Conservation (phyloP, 768 basidiomycete genomes). For the Lyophyllum atratum region DNA sequence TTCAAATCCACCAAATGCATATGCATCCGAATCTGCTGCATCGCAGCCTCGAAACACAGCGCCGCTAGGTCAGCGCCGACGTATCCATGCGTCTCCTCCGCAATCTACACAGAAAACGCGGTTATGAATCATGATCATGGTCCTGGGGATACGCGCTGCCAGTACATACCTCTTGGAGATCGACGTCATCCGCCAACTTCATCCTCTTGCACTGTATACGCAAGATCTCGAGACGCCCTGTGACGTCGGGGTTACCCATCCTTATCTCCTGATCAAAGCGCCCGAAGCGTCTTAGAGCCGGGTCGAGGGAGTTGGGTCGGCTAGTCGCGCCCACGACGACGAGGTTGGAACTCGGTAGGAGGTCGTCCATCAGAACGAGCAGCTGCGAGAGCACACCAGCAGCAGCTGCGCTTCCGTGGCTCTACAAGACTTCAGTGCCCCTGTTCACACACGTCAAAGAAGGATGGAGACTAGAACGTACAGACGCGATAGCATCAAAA, state of each 20-base stretch:
- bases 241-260: slow-evolving; percentile 98
- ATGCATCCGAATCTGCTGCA: slow-evolving; percentile 99
- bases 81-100: slow-evolving; percentile 98
- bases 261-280: slow-evolving; percentile 99
- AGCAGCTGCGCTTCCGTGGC: slow-evolving; percentile 99
- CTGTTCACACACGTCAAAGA: neutral
- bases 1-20: slow-evolving; percentile 97
- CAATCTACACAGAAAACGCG: slow-evolving; percentile 68
- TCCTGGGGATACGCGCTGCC: neutral
- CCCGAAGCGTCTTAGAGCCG: slow-evolving; percentile 97
- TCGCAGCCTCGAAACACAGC: slow-evolving; percentile 97
- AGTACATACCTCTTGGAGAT: slow-evolving; percentile 81
- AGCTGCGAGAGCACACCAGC: slow-evolving; percentile 98
- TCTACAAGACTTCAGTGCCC: slow-evolving; percentile 46
- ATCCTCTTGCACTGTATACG: slow-evolving; percentile 99
- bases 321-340: slow-evolving; percentile 99
- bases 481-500: slow-evolving; percentile 98
- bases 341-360: slow-evolving; percentile 98
- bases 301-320: slow-evolving; percentile 98
- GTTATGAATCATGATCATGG: slow-evolving; percentile 4
- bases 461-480: slow-evolving; percentile 89
- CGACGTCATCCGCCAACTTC: slow-evolving; percentile 96
- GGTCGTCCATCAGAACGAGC: slow-evolving; percentile 97
- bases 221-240: slow-evolving; percentile 97
- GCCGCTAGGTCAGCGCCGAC: slow-evolving; percentile 98